phyloP scores from a whole-genome alignment of 176 grass and related monocot species.

The Avena insularis region DNA sequence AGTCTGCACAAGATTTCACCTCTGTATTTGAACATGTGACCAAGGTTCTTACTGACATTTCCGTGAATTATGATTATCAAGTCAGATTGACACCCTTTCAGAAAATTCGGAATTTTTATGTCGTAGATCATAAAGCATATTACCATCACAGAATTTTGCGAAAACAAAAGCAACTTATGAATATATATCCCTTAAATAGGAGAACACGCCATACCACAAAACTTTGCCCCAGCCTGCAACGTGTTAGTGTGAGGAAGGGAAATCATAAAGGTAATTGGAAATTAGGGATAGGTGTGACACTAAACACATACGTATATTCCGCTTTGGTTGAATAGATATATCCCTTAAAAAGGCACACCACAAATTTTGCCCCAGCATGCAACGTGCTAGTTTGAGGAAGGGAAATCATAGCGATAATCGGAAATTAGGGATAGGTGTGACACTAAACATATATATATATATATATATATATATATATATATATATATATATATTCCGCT shows the following conservation, averaged over 20 bases:
- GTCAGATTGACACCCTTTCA: background rate
- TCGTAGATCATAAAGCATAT: background rate
- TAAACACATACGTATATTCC: background rate
- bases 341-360: too few species aligned
- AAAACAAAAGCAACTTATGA: background rate
- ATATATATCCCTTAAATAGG: background rate
- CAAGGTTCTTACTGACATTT: background rate
- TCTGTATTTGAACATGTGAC: background rate
- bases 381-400: background rate
- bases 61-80: background rate
- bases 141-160: background rate
- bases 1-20: background rate
- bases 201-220: too few species aligned
- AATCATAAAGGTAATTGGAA: background rate
- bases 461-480: too few species aligned
- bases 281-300: background rate
- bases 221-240: background rate
- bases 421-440: background rate
- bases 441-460: background rate
- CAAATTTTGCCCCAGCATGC: background rate
- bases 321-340: background rate
- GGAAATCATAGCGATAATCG: slow-evolving; percentile 11
- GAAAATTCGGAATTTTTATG: background rate
- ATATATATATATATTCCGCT: background rate
- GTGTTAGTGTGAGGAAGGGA: background rate